phyloP scores from a whole-genome alignment of 257 asterid species.

The Solanum megistacrolobum region DNA sequence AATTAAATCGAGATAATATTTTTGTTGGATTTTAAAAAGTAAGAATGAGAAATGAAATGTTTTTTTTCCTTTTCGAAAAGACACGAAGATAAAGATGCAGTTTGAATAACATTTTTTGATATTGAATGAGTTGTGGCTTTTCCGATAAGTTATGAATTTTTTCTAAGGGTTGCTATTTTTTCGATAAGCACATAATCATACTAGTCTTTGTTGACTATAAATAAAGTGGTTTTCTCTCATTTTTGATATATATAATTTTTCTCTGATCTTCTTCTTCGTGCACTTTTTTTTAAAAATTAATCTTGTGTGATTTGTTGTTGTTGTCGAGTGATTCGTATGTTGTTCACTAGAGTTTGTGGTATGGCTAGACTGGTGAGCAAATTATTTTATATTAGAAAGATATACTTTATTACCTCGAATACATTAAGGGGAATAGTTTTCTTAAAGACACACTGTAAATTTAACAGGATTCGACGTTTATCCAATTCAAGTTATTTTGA shows the following conservation, averaged over 20 bases:
- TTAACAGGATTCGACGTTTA: no score
- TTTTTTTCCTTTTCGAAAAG: neutral
- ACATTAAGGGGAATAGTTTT: neutral
- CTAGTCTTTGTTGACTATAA: no score
- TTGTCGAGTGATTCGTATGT: neutral
- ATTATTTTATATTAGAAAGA: neutral
- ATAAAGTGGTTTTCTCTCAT: no score
- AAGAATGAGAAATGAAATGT: neutral
- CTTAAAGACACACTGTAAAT: accelerated
- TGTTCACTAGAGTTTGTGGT: neutral
- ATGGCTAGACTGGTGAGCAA: neutral
- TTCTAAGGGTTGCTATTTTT: no score
- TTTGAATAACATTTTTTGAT: no score
- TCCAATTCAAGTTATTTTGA: no score
- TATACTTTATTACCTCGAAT: neutral
- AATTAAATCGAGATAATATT: neutral
- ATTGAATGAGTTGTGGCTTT: no score
- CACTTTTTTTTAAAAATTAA: no score
- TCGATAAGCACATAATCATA: no score
- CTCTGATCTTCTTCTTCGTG: neutral
- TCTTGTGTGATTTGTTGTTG: no score
- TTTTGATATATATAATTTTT: neutral
- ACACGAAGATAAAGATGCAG: neutral
- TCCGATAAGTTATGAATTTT: no score
- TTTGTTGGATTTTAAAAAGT: neutral